phyloP scores from a whole-genome alignment of 495 filamentous ascomycete genomes.

The Haplographium delicatum region DNA sequence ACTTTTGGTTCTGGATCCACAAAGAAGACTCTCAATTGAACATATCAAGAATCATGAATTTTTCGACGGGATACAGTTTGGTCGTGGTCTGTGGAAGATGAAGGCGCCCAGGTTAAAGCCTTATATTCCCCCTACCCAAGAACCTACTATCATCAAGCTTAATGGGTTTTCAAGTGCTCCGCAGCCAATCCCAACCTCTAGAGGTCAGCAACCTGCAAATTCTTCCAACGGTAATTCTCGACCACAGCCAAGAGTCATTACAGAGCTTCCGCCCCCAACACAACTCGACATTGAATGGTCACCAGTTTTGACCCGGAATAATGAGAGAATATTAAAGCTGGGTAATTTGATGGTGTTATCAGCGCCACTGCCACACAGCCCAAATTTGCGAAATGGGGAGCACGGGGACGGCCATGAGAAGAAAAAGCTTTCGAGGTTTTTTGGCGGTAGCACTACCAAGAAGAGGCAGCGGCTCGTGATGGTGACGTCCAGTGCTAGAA shows the following conservation, averaged over 20 bases:
- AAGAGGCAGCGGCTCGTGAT: constrained; percentile 91
- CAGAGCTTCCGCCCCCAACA: constrained; percentile 90
- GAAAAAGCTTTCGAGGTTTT: constrained; percentile 90
- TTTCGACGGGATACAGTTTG: constrained; percentile 87
- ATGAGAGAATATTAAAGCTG: constrained; percentile 92
- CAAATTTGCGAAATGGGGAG: constrained; percentile 59
- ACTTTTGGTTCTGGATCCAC: constrained; percentile 84
- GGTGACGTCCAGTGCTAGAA: constrained; percentile 84
- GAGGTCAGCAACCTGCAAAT: constrained; percentile 31
- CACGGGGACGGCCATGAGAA: constrained; percentile 44
- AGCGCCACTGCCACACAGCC: constrained; percentile 61
- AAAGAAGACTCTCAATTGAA: constrained; percentile 82
- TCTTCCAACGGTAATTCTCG: constrained; percentile 40
- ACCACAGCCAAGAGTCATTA: constrained; percentile 77
- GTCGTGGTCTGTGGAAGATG: constrained; percentile 79
- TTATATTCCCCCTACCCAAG: constrained; percentile 73
- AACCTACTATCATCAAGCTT: constrained; percentile 71
- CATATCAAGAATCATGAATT: constrained; percentile 98
- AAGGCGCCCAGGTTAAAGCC: constrained; percentile 87
- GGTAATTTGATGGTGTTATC: constrained; percentile 83
- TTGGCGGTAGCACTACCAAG: constrained; percentile 83
- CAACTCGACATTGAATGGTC: constrained; percentile 99
- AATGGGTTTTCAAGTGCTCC: constrained; percentile 53
- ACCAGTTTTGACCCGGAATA: constrained; percentile 81
- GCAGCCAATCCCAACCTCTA: constrained; percentile 43